Percentiles rank a stretch among this genome's conserved stretches.
phyloP scores from a whole-genome alignment of 2,329 filamentous ascomycete genomes.

The Hypoxylon sp. region DNA sequence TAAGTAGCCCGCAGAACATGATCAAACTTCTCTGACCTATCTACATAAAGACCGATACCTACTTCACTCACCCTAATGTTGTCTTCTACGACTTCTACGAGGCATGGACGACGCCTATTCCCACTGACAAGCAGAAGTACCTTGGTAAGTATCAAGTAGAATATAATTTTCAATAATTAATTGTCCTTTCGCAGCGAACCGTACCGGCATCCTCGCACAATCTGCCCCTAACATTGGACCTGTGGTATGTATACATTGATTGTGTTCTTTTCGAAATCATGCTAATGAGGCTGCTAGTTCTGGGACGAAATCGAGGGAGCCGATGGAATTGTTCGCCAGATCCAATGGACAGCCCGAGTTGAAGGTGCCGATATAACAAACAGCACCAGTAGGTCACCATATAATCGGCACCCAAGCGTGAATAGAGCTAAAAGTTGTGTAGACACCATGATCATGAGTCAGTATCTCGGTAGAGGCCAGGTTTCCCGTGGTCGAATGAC shows the following conservation, averaged over 20 bases:
- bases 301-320: slow-evolving; percentile 69
- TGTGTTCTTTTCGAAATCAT: not conserved
- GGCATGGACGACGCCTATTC: slow-evolving; percentile 66
- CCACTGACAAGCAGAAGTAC: slow-evolving; percentile 59
- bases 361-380: slow-evolving; percentile 62
- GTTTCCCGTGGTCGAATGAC: slow-evolving; percentile 72
- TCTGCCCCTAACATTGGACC: slow-evolving; percentile 75
- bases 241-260: slow-evolving; percentile 55
- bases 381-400: slow-evolving; percentile 49
- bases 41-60: slow-evolving; percentile 58
- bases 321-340: slow-evolving; percentile 72
- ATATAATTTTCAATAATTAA: not conserved
- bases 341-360: slow-evolving; percentile 76
- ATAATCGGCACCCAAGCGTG: not conserved
- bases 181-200: slow-evolving; percentile 43
- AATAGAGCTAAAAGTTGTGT: slow-evolving; percentile 33
- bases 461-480: slow-evolving; percentile 74
- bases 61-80: slow-evolving; percentile 61
- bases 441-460: slow-evolving; percentile 65
- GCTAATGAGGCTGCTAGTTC: slow-evolving; percentile 46
- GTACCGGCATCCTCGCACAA: slow-evolving; percentile 71
- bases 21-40: slow-evolving; percentile 20
- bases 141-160: slow-evolving; percentile 54
- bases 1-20: slow-evolving; percentile 28
- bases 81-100: slow-evolving; percentile 76